Conservation (phyloP, 164 flowering plant species). For the Akebia trifoliata region DNA sequence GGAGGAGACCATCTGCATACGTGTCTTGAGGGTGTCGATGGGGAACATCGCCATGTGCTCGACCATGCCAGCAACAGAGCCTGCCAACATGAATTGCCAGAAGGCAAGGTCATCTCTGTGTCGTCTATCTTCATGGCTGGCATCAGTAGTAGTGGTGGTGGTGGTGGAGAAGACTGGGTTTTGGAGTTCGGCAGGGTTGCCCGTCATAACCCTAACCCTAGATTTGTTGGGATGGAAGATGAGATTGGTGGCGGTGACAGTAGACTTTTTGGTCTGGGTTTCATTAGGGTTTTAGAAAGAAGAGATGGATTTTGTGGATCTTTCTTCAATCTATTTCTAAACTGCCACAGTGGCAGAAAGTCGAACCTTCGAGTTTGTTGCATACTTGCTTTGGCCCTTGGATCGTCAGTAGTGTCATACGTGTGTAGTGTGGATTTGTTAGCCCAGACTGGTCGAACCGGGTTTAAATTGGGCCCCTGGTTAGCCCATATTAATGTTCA, state of each 20-base stretch:
- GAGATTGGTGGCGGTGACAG: not conserved
- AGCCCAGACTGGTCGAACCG: too few species aligned
- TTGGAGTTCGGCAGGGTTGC: constrained; percentile 17
- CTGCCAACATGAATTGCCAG: constrained; percentile 52
- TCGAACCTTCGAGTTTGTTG: too few species aligned
- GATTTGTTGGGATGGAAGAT: not conserved
- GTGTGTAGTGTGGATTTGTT: too few species aligned
- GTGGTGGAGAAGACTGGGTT: constrained; percentile 13
- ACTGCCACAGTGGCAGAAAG: too few species aligned
- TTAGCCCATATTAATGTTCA: too few species aligned
- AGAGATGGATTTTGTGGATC: not conserved
- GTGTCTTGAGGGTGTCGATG: constrained; percentile 41
- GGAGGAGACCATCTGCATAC: constrained; percentile 29
- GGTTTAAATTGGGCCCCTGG: too few species aligned
- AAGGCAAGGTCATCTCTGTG: constrained; percentile 29
- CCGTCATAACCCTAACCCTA: constrained; percentile 3
- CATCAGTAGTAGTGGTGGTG: constrained; percentile 12
- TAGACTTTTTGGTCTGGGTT: not conserved
- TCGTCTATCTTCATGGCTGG: not conserved
- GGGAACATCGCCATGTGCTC: constrained; percentile 57
- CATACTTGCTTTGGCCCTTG: too few species aligned
- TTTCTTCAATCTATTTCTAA: not conserved
- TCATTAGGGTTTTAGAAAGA: constrained; percentile 8
- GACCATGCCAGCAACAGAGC: constrained; percentile 45
- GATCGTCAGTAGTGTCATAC: too few species aligned